Conservation (phyloP, 257 asterid genomes). For the Capsicum baccatum region DNA sequence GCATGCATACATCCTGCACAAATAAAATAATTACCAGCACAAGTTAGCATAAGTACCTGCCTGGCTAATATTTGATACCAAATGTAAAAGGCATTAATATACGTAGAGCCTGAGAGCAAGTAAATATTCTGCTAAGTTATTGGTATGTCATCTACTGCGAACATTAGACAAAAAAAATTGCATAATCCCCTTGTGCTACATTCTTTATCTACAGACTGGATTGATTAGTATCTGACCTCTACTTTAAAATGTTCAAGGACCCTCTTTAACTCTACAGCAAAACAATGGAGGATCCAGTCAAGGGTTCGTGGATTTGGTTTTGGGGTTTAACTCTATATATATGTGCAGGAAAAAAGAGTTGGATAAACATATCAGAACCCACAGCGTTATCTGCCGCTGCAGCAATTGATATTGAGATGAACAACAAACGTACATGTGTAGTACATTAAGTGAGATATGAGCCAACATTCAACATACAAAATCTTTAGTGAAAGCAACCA, state of each 20-base stretch:
- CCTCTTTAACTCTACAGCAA: neutral
- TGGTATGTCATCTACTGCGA: conserved; percentile 13
- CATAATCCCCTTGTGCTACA: neutral
- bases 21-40: neutral
- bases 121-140: neutral
- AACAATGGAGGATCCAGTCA: neutral
- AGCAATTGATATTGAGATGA: neutral
- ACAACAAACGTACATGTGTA: neutral
- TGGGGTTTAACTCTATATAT: neutral
- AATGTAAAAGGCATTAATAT: neutral
- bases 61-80: neutral
- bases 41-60: conserved; percentile 16
- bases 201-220: neutral
- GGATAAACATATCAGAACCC: neutral
- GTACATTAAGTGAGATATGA: conserved; percentile 14
- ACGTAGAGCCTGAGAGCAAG: neutral
- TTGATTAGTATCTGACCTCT: conserved; percentile 16
- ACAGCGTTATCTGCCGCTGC: neutral
- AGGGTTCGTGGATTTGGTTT: neutral
- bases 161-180: neutral
- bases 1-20: conserved; percentile 90
- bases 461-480: neutral
- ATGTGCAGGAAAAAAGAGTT: neutral
- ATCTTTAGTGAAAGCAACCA: neutral
- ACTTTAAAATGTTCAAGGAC: neutral